Evolutionary conservation across 1,139 yeast genomes (phyloP).

Genomic region (Chernovozyma aurita): DNA sequence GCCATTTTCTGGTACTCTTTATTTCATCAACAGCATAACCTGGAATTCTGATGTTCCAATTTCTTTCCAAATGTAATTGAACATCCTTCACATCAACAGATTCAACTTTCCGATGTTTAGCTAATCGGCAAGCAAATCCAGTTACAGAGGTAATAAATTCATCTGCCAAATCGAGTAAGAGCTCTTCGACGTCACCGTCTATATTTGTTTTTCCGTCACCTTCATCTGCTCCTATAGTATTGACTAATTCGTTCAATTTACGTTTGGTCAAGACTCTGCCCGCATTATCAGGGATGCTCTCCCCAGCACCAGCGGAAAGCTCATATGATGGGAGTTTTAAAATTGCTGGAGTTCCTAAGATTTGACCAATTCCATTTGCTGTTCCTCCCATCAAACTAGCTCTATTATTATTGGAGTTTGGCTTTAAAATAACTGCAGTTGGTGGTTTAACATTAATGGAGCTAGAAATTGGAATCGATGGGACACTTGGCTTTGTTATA

Average conservation of each 20-base stretch:
- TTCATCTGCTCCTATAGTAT: slow-evolving; percentile 76
- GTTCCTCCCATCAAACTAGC: slow-evolving; percentile 88
- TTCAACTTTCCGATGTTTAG: slow-evolving; percentile 92
- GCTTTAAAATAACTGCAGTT: slow-evolving; percentile 27
- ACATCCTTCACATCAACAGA: slow-evolving; percentile 83
- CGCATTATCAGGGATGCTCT: slow-evolving; percentile 42
- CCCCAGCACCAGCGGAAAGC: slow-evolving; percentile 37
- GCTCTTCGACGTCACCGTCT: slow-evolving; percentile 94
- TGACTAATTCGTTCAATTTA: slow-evolving; percentile 79
- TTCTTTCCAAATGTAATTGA: slow-evolving; percentile 86
- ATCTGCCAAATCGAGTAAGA: slow-evolving; percentile 87
- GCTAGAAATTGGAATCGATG: slow-evolving; percentile 49
- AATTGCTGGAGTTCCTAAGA: slow-evolving; percentile 70
- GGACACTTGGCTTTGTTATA: slow-evolving; percentile 62
- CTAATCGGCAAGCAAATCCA: slow-evolving; percentile 87
- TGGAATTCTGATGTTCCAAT: slow-evolving; percentile 93
- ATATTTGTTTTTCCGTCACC: slow-evolving; percentile 87
- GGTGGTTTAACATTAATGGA: slow-evolving; percentile 46
- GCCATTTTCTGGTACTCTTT: slow-evolving; percentile 76
- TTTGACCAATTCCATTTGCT: slow-evolving; percentile 58
- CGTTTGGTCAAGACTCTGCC: slow-evolving; percentile 87
- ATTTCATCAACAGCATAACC: slow-evolving; percentile 92
- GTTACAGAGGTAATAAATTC: slow-evolving; percentile 91
- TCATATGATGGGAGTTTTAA: slow-evolving; percentile 79
- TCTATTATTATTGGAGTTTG: slow-evolving; percentile 41